A percentile compares a stretch with the other conserved stretches of the same genome.
Evolutionary conservation across 2,329 filamentous ascomycete species (phyloP).

Genomic region (Aspergillus brasiliensis): DNA sequence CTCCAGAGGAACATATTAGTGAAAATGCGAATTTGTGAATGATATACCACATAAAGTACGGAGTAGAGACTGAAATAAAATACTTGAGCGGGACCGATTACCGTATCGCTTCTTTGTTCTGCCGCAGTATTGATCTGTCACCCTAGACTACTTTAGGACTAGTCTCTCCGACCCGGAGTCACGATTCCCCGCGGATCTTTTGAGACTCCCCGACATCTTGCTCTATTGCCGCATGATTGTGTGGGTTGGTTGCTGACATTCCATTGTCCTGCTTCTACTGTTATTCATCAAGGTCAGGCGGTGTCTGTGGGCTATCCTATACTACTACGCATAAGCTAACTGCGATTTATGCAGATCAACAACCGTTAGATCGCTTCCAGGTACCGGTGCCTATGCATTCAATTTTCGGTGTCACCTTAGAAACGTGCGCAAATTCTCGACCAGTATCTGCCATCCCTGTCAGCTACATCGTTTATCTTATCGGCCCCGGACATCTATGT

Average conservation of each 20-base stretch:
- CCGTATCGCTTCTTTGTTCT: not conserved
- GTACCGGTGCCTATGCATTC: slow-evolving; percentile 3
- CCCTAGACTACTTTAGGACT: not conserved
- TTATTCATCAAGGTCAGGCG: not conserved
- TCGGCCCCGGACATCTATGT: not conserved
- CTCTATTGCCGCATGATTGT: not conserved
- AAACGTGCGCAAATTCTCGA: not conserved
- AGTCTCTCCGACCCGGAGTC: not conserved
- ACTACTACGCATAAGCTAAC: not conserved
- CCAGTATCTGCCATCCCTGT: not conserved
- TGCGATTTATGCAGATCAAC: not conserved
- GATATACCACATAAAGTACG: not conserved
- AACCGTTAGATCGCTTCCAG: not conserved
- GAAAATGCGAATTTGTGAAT: not conserved
- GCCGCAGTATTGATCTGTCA: not conserved
- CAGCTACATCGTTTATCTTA: not conserved
- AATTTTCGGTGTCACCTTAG: not conserved
- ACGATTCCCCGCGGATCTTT: slow-evolving; percentile 7
- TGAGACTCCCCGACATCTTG: not conserved
- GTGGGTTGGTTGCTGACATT: not conserved
- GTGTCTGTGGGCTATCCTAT: too few species aligned
- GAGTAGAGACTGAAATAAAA: not conserved
- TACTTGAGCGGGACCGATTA: too few species aligned
- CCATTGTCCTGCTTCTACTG: not conserved
- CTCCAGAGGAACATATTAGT: not conserved